A percentile compares a stretch with the other conserved stretches of the same genome.
These are phyloP conservation scores for Nigrospora sphaerica DNA, from an alignment of 2,329 filamentous ascomycete species.

Conservation along the genomic window DNA sequence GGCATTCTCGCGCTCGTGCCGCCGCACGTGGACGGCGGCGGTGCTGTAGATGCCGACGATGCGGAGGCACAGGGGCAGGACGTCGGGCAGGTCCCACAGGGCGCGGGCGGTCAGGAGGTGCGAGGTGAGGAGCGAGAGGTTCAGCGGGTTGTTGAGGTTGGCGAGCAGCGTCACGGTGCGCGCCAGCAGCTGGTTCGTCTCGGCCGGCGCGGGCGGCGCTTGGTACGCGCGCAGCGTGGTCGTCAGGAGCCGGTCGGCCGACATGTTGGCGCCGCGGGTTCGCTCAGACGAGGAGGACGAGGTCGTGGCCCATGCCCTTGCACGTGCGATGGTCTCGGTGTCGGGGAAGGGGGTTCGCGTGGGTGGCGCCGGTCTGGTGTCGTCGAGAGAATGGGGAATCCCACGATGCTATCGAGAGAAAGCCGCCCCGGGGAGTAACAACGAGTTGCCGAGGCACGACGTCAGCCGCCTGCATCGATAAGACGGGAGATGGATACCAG, in stretches of 20 bases:
- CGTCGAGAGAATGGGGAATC: too few relatives aligned
- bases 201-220: conserved; percentile 41
- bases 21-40: conserved; percentile 49
- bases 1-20: conserved; percentile 36
- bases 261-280: conserved; percentile 37
- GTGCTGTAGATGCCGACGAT: conserved; percentile 67
- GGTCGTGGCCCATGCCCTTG: too few relatives aligned
- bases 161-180: conserved; percentile 63
- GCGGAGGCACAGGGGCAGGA: conserved; percentile 55
- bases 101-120: conserved; percentile 66
- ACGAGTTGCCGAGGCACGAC: conserved; percentile 18
- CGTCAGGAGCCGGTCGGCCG: conserved; percentile 59
- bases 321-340: too few relatives aligned
- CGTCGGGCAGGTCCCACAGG: conserved; percentile 58
- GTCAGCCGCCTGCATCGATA: conserved; percentile 4
- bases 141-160: conserved; percentile 66
- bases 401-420: too few relatives aligned
- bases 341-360: too few relatives aligned
- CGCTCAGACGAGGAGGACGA: too few relatives aligned
- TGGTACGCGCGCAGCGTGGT: conserved; percentile 56
- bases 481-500: too few relatives aligned
- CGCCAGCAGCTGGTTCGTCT: conserved; percentile 52
- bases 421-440: not conserved
- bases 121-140: conserved; percentile 64
- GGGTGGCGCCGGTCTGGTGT: too few relatives aligned